Evolutionary conservation across 805 yeast species (phyloP), one percentile per base, ranked within the genome.

Genomic region (Hanseniaspora osmophila): DNA sequence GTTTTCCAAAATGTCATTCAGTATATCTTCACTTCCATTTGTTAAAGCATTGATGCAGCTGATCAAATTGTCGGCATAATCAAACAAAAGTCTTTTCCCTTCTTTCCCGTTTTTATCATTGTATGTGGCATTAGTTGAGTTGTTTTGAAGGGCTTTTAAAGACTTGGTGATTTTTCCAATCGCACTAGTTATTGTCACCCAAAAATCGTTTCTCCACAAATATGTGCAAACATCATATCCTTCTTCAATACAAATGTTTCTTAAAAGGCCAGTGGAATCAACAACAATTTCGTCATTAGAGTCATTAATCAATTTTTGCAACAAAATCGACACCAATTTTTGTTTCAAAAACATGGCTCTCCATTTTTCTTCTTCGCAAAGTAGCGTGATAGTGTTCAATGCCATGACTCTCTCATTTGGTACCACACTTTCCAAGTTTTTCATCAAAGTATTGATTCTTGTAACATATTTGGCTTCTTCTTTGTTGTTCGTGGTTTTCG

Each of bases 341-440:
- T 86, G 92, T 56, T 81, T 83, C 49, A 88, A 62, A 17, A 87
- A 66, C 47, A 77, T 44, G 44, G 69, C 65, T 51, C 96, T 73
- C 66, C 81, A 66, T 35, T 69, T 65, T 1, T 73, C 62, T 53
- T 85, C 92, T 48, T 83, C 94, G 48, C 80, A 72, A 48, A 88
- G 62, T 0, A 82, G 75, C 15, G 80, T 70, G 38, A 87, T 76
- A 2, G 92, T 79, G 10, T 80, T 74, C 17, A 87, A 61, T 1
- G 95, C 90, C 75, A 82, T 76, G 0, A 83, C 70, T 48, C 85
- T 71, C 48, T 88, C 96, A 55, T 80, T 79, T 2, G 84, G 74
- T 7, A 75, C 68, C 1, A 75, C 62, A 2, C 86, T 74, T 44
- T 73, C 65, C 47, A 88, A 65, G 53, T 84, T 77, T 46, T 73